Conservation (phyloP, 352 stramenopile genomes). For the Phytophthora crassamura region DNA sequence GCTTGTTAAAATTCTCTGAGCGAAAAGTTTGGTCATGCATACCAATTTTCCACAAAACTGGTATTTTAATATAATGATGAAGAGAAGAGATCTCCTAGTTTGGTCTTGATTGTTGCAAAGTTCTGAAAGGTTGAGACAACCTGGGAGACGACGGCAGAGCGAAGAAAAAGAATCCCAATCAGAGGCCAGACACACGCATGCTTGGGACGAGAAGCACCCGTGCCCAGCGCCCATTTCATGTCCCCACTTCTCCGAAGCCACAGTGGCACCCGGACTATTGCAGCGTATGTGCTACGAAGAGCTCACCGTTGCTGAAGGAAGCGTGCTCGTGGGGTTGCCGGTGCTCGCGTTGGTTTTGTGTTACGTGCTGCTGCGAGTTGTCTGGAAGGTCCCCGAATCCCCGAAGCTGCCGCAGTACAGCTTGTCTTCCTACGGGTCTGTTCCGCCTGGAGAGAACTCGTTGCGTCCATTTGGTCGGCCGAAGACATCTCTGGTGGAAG, state of each 20-base stretch:
- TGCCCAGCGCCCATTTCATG: no score
- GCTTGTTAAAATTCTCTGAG: constrained; percentile 60
- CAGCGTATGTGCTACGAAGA: constrained; percentile 26
- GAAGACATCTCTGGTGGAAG: constrained; percentile 68
- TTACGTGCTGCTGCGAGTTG: constrained; percentile 67
- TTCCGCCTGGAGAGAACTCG: constrained; percentile 35
- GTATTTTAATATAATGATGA: no score
- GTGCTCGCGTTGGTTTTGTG: constrained; percentile 57
- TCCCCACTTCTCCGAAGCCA: constrained; percentile 9
- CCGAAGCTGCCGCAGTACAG: constrained; percentile 39
- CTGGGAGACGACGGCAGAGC: constrained; percentile 22
- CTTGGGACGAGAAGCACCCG: no score
- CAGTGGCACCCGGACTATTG: not conserved
- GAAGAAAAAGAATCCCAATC: constrained; percentile 42
- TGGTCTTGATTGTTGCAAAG: no score
- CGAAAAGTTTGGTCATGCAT: no score
- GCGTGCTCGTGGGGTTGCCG: constrained; percentile 45
- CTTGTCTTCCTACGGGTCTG: constrained; percentile 43
- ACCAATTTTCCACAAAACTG: no score
- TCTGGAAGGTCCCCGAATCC: constrained; percentile 63
- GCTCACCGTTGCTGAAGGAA: constrained; percentile 28
- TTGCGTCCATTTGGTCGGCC: constrained; percentile 39
- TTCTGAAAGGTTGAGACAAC: constrained; percentile 15
- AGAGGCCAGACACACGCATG: constrained; percentile 1
- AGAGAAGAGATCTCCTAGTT: no score